Percentiles rank a stretch among this genome's conserved stretches.
Conservation (phyloP, 2,329 filamentous ascomycete genomes). For the Curvularia lunata region DNA sequence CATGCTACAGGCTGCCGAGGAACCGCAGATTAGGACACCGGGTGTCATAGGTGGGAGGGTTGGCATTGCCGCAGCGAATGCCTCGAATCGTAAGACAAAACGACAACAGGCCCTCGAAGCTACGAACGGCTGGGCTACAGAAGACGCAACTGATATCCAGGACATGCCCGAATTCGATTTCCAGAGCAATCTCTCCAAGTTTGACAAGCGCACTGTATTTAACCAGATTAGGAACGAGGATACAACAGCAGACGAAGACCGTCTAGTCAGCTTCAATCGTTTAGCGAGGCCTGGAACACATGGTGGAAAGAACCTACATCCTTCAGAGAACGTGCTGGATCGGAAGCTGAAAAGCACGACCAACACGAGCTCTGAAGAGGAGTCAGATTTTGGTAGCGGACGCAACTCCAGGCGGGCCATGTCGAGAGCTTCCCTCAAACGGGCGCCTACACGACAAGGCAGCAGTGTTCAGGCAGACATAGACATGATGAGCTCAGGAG, state of each 20-base stretch:
- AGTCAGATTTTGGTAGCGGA: constrained; percentile 49
- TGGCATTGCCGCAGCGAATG: constrained; percentile 45
- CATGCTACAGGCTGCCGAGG: constrained; percentile 66
- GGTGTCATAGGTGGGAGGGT: constrained; percentile 49
- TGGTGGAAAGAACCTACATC: constrained; percentile 85
- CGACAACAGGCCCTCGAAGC: constrained; percentile 60
- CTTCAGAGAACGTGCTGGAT: constrained; percentile 89
- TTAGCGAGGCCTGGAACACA: constrained; percentile 58
- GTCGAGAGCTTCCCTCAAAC: constrained; percentile 50
- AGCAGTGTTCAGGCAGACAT: constrained; percentile 50
- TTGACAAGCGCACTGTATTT: constrained; percentile 91
- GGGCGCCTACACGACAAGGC: constrained; percentile 47
- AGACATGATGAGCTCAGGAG: constrained; percentile 40
- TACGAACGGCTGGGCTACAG: constrained; percentile 90
- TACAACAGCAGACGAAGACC: constrained; percentile 83
- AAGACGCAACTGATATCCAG: constrained; percentile 92
- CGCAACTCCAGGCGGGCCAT: constrained; percentile 49
- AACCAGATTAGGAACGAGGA: constrained; percentile 91
- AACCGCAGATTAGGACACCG: constrained; percentile 44
- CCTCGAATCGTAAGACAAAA: constrained; percentile 52
- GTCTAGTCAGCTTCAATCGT: constrained; percentile 90
- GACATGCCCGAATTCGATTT: constrained; percentile 97
- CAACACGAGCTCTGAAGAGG: constrained; percentile 44
- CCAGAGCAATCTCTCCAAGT: constrained; percentile 85
- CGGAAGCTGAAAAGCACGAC: constrained; percentile 49